Evolutionary conservation across 345 rosid species (phyloP), one percentile per base, ranked within the genome.

Genomic region (Reutealis trisperma): DNA sequence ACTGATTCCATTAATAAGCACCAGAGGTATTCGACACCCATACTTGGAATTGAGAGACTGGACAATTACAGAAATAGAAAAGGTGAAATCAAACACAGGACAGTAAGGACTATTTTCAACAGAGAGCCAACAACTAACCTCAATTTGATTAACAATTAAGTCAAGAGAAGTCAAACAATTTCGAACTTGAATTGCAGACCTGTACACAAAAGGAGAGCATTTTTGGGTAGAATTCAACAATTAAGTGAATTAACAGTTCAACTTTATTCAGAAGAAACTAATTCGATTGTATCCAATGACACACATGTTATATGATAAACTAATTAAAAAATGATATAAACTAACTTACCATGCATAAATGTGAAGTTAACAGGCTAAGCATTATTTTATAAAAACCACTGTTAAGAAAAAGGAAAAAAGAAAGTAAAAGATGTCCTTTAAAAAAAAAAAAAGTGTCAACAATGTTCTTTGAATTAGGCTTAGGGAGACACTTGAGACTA

Each of bases 31-130:
- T 61, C 74, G 80, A 82, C 90, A 86, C 45, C 85, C 88, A 3
- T 85, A 86, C 84, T 81, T 84, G 54, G 80, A 85, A 83, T 90
- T 90, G 63, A 88, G 87, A 64, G 78, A 77, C 93, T 90, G 77
- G 67, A 70, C 7, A 71, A 75, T 66, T 27, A 47, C 64, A 79
- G 75, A 25, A 78, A 52, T 42, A 58, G 49, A 42, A 79, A 60
- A 34, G 24, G 57, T 59, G 54, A 58, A 63, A 37, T 67, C 58
- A 57, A 70, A 30, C 37, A 37, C 34, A 13, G 42, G 49, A 44
- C 49, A 62, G 69, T 42, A 62, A 66, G 41, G 67, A 54, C 70
- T 18, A 41, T 2, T 70, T 9, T 21, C 70, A 10, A 27, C 25
- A 37, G 70, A 63, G 41, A 70, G 15, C 9, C 25, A 70, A 12